Evolutionary conservation across 2,329 filamentous ascomycete genomes (phyloP), one percentile per base, ranked within the genome.

Genomic region (Fusarium sacchari): DNA sequence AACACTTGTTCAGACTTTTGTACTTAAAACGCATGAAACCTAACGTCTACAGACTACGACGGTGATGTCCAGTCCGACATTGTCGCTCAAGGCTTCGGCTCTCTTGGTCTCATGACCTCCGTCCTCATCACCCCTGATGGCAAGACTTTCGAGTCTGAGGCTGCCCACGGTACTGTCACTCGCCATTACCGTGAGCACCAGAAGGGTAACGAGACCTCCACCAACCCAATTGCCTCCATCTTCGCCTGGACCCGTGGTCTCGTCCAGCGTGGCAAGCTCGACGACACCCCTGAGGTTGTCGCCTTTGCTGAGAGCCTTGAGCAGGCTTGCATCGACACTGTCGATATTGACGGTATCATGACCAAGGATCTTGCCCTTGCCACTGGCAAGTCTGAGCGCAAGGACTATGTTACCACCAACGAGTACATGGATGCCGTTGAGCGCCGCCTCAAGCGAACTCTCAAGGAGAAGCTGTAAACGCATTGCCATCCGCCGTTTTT

Each of bases 131-230:
- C 96, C 67, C 96, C 96, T 63, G 94, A 97, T 83, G 96, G 96
- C 83, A 94, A 96, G 87, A 97, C 95, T 17, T 98, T 97, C 84
- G 96, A 98, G 86, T 95, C 95, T 67, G 96, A 98, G 88, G 96
- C 96, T 74, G 96, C 96, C 76, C 96, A 98, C 89, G 96, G 96
- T 80, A 98, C 96, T 73, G 96, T 99, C 76, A 99, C 96, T 61
- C 94, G 96, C 80, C 96, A 98, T 89, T 98, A 95, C 91, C 94
- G 96, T 82, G 96, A 98, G 88, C 94, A 98, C 89, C 96, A 98
- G 86, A 98, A 98, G 89, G 96, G 96, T 82, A 92, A 92, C 79
- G 94, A 97, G 86, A 99, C 96, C 64, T 97, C 95, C 49, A 99
- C 96, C 77, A 98, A 99, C 91, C 96, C 96, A 70, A 98, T 98